Base-by-base conservation (phyloP, 805 yeast species). In the Wickerhamomyces hampshirensis region DNA sequence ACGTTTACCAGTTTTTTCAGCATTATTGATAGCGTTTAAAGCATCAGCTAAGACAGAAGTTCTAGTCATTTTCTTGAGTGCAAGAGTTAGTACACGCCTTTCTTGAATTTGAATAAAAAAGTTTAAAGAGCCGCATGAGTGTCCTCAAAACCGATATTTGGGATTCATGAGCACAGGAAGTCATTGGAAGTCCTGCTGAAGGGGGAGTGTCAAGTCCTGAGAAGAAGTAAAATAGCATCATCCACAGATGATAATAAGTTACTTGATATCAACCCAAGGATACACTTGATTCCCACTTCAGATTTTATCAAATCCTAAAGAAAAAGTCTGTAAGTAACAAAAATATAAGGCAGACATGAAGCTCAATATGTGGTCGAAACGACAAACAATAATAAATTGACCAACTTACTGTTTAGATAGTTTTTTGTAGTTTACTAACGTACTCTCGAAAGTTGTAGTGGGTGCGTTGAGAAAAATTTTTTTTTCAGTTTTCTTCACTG, bases 1-100 rank as follows among this genome's bases (percentile, higher is more conserved):
- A 77, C 97, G 85, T 80, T 89, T 89, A 73, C 97, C 97, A 73
- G 96, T 82, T 77, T 88, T 89, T 77, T 89, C 96, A 74, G 97
- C 97, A 73, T 89, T 89, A 93, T 88, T 87, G 74, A 89, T 89
- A 62, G 96, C 82, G 75, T 89, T 89, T 63, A 89, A 83, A 67
- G 97, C 97, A 77, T 89, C 97, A 67, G 96, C 96, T 71, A 89
- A 84, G 71, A 85, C 97, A 61, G 97, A 89, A 57, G 96, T 79
- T 78, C 97, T 89, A 70, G 96, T 86, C 97, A 89, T 88, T 66
- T 65, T 76, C 32, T 15, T 29, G 5, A 17, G 23, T 28, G 30
- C 16, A 23, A 23, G 15, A 17, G 10, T 19, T 17, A 26, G 12
- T 27, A 6, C 5, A 10, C 13, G n/a, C 24, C 26, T 27, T 27